These are phyloP conservation scores for Amphicarpaea edgeworthii DNA, from an alignment of 306 rosid genomes.

Conservation along the genomic window DNA sequence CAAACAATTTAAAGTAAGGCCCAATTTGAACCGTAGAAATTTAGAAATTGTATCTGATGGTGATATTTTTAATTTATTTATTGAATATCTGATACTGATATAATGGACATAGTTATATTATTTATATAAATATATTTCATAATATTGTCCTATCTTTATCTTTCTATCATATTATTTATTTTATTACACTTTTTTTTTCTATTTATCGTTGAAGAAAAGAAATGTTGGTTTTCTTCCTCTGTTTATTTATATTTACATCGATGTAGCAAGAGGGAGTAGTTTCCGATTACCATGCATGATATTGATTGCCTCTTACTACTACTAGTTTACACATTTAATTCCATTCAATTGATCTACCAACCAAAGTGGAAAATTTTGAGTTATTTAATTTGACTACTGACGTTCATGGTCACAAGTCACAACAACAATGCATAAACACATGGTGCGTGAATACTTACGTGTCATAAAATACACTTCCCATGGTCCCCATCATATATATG, in stretches of 20 bases:
- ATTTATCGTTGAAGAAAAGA: no score
- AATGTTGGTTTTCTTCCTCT: no score
- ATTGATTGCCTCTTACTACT: neutral
- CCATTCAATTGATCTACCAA: conserved; percentile 5
- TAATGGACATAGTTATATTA: neutral
- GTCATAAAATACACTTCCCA: neutral
- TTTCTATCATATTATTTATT: neutral
- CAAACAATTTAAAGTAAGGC: neutral
- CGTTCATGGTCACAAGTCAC: conserved; percentile 1
- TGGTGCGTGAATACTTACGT: neutral
- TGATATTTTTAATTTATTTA: neutral
- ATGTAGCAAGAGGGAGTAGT: neutral
- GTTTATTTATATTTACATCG: no score
- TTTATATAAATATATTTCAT: neutral
- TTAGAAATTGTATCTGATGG: neutral
- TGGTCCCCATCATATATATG: neutral
- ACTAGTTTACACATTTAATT: neutral
- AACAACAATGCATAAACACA: neutral
- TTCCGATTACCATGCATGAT: neutral
- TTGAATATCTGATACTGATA: no score
- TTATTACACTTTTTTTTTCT: neutral
- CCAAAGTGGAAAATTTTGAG: neutral
- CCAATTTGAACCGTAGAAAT: neutral
- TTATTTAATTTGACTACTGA: neutral
- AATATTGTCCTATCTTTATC: neutral